Evolutionary conservation across 2,329 filamentous ascomycete genomes (phyloP).

Genomic region (Sarocladium kiliense): DNA sequence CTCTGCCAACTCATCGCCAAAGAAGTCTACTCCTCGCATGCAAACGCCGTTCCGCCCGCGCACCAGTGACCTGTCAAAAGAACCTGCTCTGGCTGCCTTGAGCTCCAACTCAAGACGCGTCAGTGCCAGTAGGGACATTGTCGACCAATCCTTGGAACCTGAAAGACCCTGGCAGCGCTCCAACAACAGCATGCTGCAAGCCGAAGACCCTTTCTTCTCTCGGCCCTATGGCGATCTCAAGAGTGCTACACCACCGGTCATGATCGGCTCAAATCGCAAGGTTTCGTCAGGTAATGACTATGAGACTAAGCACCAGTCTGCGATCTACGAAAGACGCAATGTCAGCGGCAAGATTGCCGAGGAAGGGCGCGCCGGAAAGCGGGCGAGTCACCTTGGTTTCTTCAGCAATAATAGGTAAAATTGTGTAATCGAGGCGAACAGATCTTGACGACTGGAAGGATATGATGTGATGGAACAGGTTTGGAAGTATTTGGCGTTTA

Average conservation of each 20-base stretch:
- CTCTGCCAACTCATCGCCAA: conserved; percentile 16
- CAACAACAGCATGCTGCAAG: conserved; percentile 44
- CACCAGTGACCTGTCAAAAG: conserved; percentile 9
- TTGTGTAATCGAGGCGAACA: not conserved
- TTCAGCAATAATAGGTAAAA: not conserved
- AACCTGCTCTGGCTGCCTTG: conserved; percentile 37
- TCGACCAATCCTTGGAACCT: conserved; percentile 28
- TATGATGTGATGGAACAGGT: not conserved
- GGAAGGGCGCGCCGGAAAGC: conserved; percentile 51
- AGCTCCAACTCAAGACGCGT: conserved; percentile 38
- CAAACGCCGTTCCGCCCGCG: conserved; percentile 14
- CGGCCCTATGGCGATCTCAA: conserved; percentile 57
- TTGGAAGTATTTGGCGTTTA: not conserved
- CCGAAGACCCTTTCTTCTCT: conserved; percentile 43
- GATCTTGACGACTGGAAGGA: not conserved
- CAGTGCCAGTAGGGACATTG: conserved; percentile 40
- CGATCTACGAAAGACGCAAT: conserved; percentile 44
- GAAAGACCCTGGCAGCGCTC: conserved; percentile 1
- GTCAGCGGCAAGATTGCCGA: conserved; percentile 71
- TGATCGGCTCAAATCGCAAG: conserved; percentile 46
- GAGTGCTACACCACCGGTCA: conserved; percentile 46
- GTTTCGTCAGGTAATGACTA: conserved; percentile 57
- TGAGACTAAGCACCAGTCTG: conserved; percentile 26
- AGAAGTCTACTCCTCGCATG: conserved; percentile 19
- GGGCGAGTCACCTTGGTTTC: conserved; percentile 17